These are phyloP conservation scores for Candida orba DNA, from an alignment of 805 yeast species.

Conservation along the genomic window DNA sequence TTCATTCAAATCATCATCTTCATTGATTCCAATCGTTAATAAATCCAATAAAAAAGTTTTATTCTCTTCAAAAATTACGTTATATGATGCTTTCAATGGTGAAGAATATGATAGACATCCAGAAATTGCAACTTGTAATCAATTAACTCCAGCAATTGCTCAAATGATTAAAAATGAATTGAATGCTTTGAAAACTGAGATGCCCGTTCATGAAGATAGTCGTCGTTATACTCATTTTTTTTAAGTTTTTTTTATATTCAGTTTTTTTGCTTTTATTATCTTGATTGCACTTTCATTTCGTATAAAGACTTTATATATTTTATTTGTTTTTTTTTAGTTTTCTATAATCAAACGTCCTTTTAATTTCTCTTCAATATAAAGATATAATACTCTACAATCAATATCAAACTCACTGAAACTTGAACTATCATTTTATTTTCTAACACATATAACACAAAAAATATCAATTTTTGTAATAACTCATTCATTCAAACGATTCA, in stretches of 20 bases:
- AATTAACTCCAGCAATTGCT: slow-evolving; percentile 79
- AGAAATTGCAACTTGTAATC: slow-evolving; percentile 87
- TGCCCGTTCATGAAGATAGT: slow-evolving; percentile 80
- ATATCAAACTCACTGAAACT: too few species aligned
- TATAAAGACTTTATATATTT: too few species aligned
- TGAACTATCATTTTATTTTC: too few species aligned
- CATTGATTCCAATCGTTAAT: background rate
- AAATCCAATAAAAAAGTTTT: slow-evolving; percentile 30
- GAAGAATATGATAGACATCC: slow-evolving; percentile 91
- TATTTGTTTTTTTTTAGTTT: too few species aligned
- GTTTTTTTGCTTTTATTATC: background rate
- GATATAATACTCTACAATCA: too few species aligned
- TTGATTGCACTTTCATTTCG: too few species aligned
- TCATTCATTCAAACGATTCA: slow-evolving; percentile 31
- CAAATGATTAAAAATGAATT: slow-evolving; percentile 81
- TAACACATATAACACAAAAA: background rate
- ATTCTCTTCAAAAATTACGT: slow-evolving; percentile 75
- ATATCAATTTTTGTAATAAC: too few species aligned
- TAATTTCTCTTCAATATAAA: too few species aligned
- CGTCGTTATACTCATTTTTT: slow-evolving; percentile 79
- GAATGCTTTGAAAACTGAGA: slow-evolving; percentile 67
- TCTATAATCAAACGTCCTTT: too few species aligned
- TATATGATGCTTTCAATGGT: slow-evolving; percentile 78
- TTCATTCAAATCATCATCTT: slow-evolving; percentile 18
- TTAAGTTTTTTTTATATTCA: slow-evolving; percentile 20